Base-by-base conservation (phyloP, 73 alveolate species). In the Paramecium octaurelia region DNA sequence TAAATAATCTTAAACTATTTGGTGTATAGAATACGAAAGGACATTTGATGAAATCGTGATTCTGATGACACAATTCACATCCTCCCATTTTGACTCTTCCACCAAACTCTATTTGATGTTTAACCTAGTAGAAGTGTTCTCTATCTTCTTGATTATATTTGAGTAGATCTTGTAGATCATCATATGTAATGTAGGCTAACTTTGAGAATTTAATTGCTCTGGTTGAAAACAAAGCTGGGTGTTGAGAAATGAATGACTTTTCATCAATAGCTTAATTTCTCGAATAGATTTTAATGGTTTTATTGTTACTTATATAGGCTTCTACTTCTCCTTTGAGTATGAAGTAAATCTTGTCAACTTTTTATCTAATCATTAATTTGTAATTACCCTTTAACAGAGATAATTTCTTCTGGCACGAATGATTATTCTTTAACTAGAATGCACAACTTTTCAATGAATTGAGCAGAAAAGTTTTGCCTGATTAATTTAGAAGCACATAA, bases 321-420 rank as follows among this genome's bases (percentile, higher is more conserved):
- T 80, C 91, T 12, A 80, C 88, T 58, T 89, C 94, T 14, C 94
- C 94, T 70, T 89, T 89, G n/a, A 89, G 54, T 71, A 89, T 89
- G 48, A 89, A 89, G 29, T 89, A 89, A n/a, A 89, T 69, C 11
- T 40, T 70, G 31, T 71, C 88, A 43, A 83, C 85, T 29, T 71
- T 83, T 46, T 77, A 89, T 31, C 84, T 64, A 54, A 54, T 54
- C 6, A 54, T 54, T 54, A 54, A 16, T 16, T 12, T 64, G n/a
- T 54, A 20, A 64, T 11, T 64, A 64, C 35, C 77, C 69, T 89
- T 89, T 57, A 29, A 48, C 16, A 3, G 75, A 89, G 7, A 89
- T 89, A 1, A 73, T 71, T 44, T 89, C 94, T 43, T 89, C 94
- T 10, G 94, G 94, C 31, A 89, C 88, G 27, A 89, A 89, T 8